phyloP scores from a whole-genome alignment of 331 rosid genomes.

The Malus hybrid region DNA sequence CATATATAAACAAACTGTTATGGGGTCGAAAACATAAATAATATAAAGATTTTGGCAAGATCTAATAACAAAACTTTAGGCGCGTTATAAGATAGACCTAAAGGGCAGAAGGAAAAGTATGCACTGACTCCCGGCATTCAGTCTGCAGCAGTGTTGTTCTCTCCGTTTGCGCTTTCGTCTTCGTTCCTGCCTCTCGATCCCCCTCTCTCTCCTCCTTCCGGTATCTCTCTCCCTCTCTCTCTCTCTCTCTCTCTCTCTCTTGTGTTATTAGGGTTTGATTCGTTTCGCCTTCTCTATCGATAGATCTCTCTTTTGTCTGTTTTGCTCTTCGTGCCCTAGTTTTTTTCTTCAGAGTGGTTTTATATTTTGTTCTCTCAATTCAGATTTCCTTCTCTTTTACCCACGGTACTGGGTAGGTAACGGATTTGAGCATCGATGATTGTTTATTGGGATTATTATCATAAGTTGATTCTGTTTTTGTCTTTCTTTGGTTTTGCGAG shows the following conservation, averaged over 20 bases:
- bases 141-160: neutral
- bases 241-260: neutral
- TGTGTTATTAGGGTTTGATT: neutral
- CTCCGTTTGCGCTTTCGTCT: neutral
- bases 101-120: neutral
- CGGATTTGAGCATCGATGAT: too few species aligned
- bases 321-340: neutral
- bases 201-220: neutral
- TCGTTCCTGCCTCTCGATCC: neutral
- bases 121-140: neutral
- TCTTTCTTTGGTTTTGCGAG: neutral
- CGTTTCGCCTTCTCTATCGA: neutral
- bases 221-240: neutral
- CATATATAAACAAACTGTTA: too few species aligned
- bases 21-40: neutral
- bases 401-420: too few species aligned
- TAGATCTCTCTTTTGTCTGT: neutral
- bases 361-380: neutral
- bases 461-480: neutral
- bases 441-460: too few species aligned
- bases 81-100: neutral
- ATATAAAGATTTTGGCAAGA: neutral
- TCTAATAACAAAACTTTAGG: neutral
- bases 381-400: too few species aligned
- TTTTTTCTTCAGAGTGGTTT: neutral